Conservation (phyloP, 192 early-diverging fungal genomes). For the Gonapodya prolifera region DNA sequence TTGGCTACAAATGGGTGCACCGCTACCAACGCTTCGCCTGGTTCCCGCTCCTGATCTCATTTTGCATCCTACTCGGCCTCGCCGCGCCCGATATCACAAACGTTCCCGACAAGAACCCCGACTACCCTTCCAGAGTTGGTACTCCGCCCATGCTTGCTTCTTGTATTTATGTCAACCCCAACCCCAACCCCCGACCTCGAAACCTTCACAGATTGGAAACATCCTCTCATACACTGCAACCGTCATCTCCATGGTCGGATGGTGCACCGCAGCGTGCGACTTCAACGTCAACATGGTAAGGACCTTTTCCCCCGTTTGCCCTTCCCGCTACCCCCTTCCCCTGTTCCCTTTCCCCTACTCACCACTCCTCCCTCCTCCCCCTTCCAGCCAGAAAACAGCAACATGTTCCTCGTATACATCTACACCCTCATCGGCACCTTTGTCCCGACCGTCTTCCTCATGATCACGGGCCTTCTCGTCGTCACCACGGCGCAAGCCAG, state of each 20-base stretch:
- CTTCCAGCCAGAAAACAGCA: not conserved
- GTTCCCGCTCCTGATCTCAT: not conserved
- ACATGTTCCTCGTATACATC: not conserved
- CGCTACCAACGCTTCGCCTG: constrained; percentile 11
- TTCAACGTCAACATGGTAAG: constrained; percentile 1
- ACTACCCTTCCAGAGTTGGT: not conserved
- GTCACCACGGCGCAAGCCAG: not conserved
- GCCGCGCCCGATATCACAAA: constrained; percentile 1
- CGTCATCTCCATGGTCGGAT: not conserved
- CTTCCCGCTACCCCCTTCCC: not conserved
- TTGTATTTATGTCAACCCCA: too few species aligned
- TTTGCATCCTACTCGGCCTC: constrained; percentile 5
- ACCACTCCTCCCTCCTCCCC: not conserved
- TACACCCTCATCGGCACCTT: constrained; percentile 3
- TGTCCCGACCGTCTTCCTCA: not conserved
- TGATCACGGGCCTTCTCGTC: not conserved
- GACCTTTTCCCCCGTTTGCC: not conserved
- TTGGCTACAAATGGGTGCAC: constrained; percentile 22
- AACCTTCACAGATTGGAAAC: not conserved
- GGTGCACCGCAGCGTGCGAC: not conserved
- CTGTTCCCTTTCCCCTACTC: not conserved
- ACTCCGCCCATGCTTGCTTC: too few species aligned
- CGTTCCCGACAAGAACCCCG: not conserved
- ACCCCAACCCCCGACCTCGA: too few species aligned
- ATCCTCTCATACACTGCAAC: not conserved